Evolutionary conservation across 768 basidiomycete species (phyloP), one percentile per base, ranked within the genome.

Genomic region (Russula olivacea): DNA sequence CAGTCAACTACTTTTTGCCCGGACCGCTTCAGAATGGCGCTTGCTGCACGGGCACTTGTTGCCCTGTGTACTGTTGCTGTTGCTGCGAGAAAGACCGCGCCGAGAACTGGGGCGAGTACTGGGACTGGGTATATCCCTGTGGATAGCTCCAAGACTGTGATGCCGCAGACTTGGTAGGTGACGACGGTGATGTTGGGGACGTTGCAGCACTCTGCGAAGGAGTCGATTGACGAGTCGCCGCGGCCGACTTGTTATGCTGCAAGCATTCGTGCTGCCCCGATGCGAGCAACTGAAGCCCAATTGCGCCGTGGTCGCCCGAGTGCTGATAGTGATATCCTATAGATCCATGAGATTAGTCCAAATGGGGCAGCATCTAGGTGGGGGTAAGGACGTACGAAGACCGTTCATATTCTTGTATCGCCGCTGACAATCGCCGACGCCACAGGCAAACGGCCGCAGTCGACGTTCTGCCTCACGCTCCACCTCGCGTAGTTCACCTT

Each of bases 331-430:
- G 96, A 66, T 98, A 98, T 70, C 77, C 75, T 78, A 63, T 21
- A 30, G 21, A 51, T 56, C 53, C 36, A 49, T 1, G 14, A 36
- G 17, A 60, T 63, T 17, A 66, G 66, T 14, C 45, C 10, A 66
- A 55, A 45, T 61, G 45, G 58, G 53, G 52, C n/a, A 43, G n/a
- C 34, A 40, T 36, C 30, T 32, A 41, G 45, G 12, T 28, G 38
- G 32, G 57, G 9, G n/a, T n/a, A 5, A 21, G 15, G 10, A 75
- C 74, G 61, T 61, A 76, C 91, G 76, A 65, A 98, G 77, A 0
- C 96, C 96, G 74, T 98, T 98, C 94, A 98, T 96, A 72, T 99
- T 98, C 82, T 98, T 94, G 78, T 98, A 98, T 71, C 95, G 75
- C 71, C 95, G 82, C 72, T 83, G 80, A 69, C 90, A 91, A 67